Evolutionary conservation across 345 rosid species (phyloP), one percentile per base, ranked within the genome.

Genomic region (Lepidium didymum): DNA sequence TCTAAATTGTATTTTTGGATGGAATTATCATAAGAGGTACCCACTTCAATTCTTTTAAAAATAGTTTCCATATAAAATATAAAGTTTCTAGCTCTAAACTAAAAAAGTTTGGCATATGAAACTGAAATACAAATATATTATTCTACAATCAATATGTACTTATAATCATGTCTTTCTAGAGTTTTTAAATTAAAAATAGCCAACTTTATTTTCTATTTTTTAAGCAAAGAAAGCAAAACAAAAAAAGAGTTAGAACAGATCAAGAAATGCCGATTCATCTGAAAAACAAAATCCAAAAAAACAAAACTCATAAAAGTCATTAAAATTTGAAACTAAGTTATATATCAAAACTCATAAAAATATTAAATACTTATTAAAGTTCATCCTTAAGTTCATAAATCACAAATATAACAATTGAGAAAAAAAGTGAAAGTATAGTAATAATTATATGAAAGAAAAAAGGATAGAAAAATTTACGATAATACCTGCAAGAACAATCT

Each of bases 401-500:
- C 12, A 62, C 10, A 19, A 29, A 47, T 33, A 23, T 7, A 25
- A 49, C 68, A 52, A 66, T 41, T 34, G 7, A 33, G 43, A 19
- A 61, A 19, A 61, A 42, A 42, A 27, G 36, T 27, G 23, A 66
- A 53, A 29, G 6, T 29, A 29, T 29, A 29, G 33, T 15, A 16
- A 10, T 16, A 10, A 33, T 33, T 15, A 9, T 54, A n/a, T 34
- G 4, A 16, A 34, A 33, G 29, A 55, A 15, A 13, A 65, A 64
- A 21, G 4, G 7, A 51, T 3, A 66, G 6, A 12, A 25, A 5
- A 34, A 16, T 8, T 8, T 54, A 55, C 3, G 19, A 67, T 70
- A 72, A 67, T 70, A 72, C 83, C 82, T 65, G 79, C 72, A 79
- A 70, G 79, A 80, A 79, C 67, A 68, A 60, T 69, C 62, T 19